phyloP scores from a whole-genome alignment of 345 rosid genomes.

The Microcos paniculata region DNA sequence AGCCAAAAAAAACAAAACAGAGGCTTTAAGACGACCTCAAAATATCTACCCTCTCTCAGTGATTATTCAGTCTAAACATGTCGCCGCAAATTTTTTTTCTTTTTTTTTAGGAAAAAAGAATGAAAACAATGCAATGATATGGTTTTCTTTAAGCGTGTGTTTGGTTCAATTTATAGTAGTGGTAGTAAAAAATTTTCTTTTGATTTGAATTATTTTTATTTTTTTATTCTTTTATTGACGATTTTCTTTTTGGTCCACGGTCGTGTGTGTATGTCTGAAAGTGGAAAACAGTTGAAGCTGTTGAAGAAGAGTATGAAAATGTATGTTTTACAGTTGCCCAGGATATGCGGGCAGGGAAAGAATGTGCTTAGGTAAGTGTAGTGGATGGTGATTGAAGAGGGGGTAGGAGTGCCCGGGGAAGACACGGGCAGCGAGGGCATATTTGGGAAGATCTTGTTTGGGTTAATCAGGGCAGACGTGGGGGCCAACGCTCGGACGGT shows the following conservation, averaged over 20 bases:
- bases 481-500: background rate
- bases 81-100: background rate
- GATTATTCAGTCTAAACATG: background rate
- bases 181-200: background rate
- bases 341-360: slow-evolving; percentile 28
- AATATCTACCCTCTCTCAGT: background rate
- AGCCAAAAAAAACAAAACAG: background rate
- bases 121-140: background rate
- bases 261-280: background rate
- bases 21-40: background rate
- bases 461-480: background rate
- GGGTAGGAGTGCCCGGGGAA: slow-evolving; percentile 16
- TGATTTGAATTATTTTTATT: background rate
- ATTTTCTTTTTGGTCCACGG: background rate
- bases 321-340: slow-evolving; percentile 28
- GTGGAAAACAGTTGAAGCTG: slow-evolving; percentile 9
- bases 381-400: background rate
- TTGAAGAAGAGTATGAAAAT: background rate
- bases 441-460: background rate
- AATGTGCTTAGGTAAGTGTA: slow-evolving; percentile 1
- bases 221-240: background rate
- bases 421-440: slow-evolving; percentile 15
- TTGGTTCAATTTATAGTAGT: slow-evolving; percentile 15
- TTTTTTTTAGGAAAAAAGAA: background rate
- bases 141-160: background rate